Conservation (phyloP, 2,329 filamentous ascomycete species). For the Talaromyces sp. region DNA sequence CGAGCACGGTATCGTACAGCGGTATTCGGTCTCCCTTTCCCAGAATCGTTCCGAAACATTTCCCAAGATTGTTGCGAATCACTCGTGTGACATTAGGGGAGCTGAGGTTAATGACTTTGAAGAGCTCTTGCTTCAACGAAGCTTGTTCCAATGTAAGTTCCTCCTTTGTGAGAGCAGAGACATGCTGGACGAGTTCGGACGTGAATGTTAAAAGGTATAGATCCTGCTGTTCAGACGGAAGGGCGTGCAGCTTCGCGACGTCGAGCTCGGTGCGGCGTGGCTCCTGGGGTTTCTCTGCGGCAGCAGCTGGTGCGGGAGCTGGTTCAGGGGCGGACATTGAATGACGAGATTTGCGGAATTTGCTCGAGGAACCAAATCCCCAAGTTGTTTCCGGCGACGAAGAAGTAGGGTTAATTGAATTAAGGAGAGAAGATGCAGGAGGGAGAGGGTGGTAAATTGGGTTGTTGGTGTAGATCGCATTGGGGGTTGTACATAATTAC, state of each 20-base stretch:
- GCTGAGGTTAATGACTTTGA: slow-evolving; percentile 82
- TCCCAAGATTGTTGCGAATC: slow-evolving; percentile 82
- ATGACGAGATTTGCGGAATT: slow-evolving; percentile 16
- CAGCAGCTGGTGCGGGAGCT: slow-evolving; percentile 29
- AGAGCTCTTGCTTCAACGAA: slow-evolving; percentile 87
- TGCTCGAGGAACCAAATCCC: slow-evolving; percentile 11
- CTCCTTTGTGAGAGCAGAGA: slow-evolving; percentile 65
- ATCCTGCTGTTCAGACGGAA: slow-evolving; percentile 93
- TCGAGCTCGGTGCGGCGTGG: slow-evolving; percentile 65
- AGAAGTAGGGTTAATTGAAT: background rate
- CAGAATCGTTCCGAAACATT: slow-evolving; percentile 79
- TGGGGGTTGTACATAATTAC: slow-evolving; percentile 15
- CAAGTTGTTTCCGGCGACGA: slow-evolving; percentile 4
- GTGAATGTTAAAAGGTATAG: slow-evolving; percentile 89
- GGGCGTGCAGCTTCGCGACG: slow-evolving; percentile 78
- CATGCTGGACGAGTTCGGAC: slow-evolving; percentile 75
- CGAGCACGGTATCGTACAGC: slow-evolving; percentile 91
- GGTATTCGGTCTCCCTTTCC: slow-evolving; percentile 82
- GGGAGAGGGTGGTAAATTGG: background rate
- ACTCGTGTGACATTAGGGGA: slow-evolving; percentile 81
- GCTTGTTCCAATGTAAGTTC: slow-evolving; percentile 85
- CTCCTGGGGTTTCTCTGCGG: slow-evolving; percentile 31
- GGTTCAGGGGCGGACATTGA: slow-evolving; percentile 40
- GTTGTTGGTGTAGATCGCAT: background rate
- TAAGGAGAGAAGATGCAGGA: background rate